Evolutionary conservation across 164 flowering plant species (phyloP).

Genomic region (Sextonia rubra): DNA sequence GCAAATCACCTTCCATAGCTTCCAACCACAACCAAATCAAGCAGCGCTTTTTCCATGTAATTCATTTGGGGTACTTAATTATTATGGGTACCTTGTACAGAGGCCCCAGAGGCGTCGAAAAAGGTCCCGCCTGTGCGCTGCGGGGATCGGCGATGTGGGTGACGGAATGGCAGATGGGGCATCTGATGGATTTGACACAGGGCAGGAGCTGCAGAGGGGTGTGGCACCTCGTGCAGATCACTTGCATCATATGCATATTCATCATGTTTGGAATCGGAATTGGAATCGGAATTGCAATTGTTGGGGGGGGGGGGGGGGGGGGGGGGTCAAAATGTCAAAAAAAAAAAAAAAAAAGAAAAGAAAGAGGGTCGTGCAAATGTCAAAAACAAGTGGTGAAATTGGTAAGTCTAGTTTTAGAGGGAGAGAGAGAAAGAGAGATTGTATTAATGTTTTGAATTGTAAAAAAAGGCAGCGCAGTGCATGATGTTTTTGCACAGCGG

Average conservation of each 20-base stretch:
- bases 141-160: slow-evolving; percentile 40
- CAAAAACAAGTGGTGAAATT: no score
- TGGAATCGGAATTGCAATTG: no score
- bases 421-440: no score
- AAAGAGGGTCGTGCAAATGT: not conserved
- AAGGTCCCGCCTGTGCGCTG: slow-evolving; percentile 8
- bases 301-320: not conserved
- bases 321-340: not conserved
- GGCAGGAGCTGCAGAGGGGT: slow-evolving; percentile 53
- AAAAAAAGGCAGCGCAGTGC: no score
- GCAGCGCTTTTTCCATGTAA: no score
- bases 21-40: no score
- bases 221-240: slow-evolving; percentile 50
- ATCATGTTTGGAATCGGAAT: not conserved
- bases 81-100: not conserved
- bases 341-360: no score
- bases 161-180: slow-evolving; percentile 48
- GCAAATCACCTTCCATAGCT: no score
- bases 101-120: slow-evolving; percentile 29
- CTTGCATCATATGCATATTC: slow-evolving; percentile 29
- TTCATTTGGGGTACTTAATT: no score
- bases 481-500: no score
- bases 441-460: no score
- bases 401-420: no score
- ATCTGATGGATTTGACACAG: slow-evolving; percentile 44